Conservation (phyloP, 1,284 basidiomycete species). For the Mycena citricolor region DNA sequence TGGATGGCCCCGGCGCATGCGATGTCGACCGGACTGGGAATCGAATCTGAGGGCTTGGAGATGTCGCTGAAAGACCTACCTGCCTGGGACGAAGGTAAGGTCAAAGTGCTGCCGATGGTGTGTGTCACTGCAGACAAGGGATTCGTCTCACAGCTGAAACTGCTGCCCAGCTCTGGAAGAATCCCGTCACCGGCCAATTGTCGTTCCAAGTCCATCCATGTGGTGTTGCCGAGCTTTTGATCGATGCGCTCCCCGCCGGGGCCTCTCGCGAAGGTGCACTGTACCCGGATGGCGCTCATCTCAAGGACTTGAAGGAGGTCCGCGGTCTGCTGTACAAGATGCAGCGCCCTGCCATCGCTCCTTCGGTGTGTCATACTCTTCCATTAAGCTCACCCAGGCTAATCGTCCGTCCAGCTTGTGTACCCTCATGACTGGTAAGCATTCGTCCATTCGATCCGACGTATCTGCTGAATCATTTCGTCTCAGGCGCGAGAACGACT, state of each 20-base stretch:
- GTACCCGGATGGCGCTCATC: conserved; percentile 72
- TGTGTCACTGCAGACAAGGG: conserved; percentile 15
- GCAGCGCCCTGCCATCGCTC: conserved; percentile 80
- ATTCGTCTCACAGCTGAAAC: neutral
- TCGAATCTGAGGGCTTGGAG: conserved; percentile 76
- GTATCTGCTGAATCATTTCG: too few relatives aligned
- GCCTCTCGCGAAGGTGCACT: conserved; percentile 53
- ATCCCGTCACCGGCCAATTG: conserved; percentile 71
- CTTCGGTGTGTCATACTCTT: conserved; percentile 41
- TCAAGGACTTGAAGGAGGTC: conserved; percentile 70
- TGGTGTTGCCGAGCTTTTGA: conserved; percentile 52
- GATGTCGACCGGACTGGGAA: conserved; percentile 73
- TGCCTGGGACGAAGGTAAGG: conserved; percentile 67
- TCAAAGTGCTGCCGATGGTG: conserved; percentile 66
- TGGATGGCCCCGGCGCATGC: conserved; percentile 83
- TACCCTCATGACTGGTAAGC: conserved; percentile 65
- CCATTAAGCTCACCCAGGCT: neutral
- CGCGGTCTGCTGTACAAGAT: conserved; percentile 75
- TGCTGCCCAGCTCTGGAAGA: conserved; percentile 72
- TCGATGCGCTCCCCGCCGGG: conserved; percentile 62
- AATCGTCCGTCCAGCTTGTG: conserved; percentile 41
- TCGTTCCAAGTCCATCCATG: conserved; percentile 81
- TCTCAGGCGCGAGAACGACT: conserved; percentile 53
- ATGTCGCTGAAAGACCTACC: conserved; percentile 65
- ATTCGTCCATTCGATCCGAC: too few relatives aligned